Evolutionary conservation across 1,284 basidiomycete species (phyloP).

Genomic region (Apiotrichum sp.): DNA sequence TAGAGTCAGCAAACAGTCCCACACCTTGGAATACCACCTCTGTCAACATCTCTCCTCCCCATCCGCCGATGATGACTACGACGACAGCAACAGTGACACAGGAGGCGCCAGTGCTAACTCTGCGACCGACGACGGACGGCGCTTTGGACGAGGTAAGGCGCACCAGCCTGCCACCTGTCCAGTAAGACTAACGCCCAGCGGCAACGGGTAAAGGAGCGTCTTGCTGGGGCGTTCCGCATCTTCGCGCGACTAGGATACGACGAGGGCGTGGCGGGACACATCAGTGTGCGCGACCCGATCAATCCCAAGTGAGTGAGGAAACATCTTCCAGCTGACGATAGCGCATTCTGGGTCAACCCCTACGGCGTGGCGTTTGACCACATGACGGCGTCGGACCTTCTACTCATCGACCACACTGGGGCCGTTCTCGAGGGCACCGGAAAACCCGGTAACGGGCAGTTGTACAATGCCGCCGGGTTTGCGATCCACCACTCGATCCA

Average conservation of each 20-base stretch:
- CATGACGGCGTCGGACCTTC: constrained; percentile 51
- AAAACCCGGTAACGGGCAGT: constrained; percentile 28
- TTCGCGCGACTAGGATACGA: constrained; percentile 55
- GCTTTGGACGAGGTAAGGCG: too few relatives aligned
- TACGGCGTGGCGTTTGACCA: constrained; percentile 49
- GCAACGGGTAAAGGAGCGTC: constrained; percentile 53
- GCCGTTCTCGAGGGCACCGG: constrained; percentile 49
- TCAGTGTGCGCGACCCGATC: constrained; percentile 58
- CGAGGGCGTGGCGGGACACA: constrained; percentile 60
- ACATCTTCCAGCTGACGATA: not conserved
- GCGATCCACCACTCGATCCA: constrained; percentile 57
- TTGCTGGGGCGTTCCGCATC: constrained; percentile 40
- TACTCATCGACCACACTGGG: constrained; percentile 53
- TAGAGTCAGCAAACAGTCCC: too few relatives aligned
- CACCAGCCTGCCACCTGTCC: too few relatives aligned
- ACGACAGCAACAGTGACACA: too few relatives aligned
- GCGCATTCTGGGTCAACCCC: constrained; percentile 55
- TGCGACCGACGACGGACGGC: too few relatives aligned
- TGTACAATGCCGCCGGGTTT: constrained; percentile 51
- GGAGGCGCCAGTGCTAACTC: too few relatives aligned
- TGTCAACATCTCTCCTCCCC: too few relatives aligned
- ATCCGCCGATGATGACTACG: too few relatives aligned
- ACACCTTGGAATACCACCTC: too few relatives aligned
- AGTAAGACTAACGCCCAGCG: constrained; percentile 35
- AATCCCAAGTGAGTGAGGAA: constrained; percentile 45